Evolutionary conservation across 2,329 filamentous ascomycete species (phyloP).

Genomic region (Nemania sp.): DNA sequence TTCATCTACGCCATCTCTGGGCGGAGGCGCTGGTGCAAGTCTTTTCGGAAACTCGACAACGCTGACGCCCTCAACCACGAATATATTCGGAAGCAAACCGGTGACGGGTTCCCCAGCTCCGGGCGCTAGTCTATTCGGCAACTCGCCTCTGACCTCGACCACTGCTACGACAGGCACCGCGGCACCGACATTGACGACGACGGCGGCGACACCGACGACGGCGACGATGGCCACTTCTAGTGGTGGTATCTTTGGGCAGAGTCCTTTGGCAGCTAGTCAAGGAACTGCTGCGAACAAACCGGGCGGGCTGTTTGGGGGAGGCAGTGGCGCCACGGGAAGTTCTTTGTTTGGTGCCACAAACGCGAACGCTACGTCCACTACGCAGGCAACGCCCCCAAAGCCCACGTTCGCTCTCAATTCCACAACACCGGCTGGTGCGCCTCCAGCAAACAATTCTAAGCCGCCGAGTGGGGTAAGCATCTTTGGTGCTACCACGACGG

Average conservation of each 20-base stretch:
- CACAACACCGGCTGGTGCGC: conserved; percentile 61
- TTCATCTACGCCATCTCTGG: conserved; percentile 36
- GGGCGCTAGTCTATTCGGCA: conserved; percentile 41
- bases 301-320: conserved; percentile 34
- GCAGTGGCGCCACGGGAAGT: conserved; percentile 20
- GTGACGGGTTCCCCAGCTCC: conserved; percentile 31
- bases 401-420: conserved; percentile 53
- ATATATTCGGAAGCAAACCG: conserved; percentile 39
- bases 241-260: conserved; percentile 39
- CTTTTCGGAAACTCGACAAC: conserved; percentile 36
- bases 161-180: conserved; percentile 32
- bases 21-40: conserved; percentile 25
- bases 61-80: conserved; percentile 27
- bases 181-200: conserved; percentile 28
- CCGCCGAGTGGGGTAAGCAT: conserved; percentile 34
- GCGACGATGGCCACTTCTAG: conserved; percentile 16
- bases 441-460: conserved; percentile 47
- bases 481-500: conserved; percentile 33
- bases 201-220: conserved; percentile 31
- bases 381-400: conserved; percentile 52
- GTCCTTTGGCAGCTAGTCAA: conserved; percentile 29
- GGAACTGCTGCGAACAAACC: conserved; percentile 32
- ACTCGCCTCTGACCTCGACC: conserved; percentile 34
- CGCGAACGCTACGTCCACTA: conserved; percentile 30
- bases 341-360: conserved; percentile 33